A percentile compares a stretch with the other conserved stretches of the same genome.
Conservation (phyloP, 2,329 filamentous ascomycete genomes). For the Trichophyton simii region DNA sequence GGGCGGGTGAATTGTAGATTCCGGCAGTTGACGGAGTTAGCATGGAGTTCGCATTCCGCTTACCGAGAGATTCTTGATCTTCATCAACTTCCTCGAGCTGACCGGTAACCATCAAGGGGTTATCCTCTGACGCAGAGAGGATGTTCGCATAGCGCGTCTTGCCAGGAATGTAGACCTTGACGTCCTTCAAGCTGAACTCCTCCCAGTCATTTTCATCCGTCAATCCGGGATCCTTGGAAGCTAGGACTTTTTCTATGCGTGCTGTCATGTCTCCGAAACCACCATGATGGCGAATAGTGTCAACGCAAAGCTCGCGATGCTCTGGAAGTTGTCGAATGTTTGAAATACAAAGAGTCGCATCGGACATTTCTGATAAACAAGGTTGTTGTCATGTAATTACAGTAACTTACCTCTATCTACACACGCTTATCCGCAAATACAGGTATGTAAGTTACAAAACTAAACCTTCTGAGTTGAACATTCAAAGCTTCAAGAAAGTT, state of each 20-base stretch:
- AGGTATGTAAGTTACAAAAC: not conserved
- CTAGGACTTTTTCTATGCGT: conserved; percentile 36
- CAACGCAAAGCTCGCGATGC: not conserved
- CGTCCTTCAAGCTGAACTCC: conserved; percentile 45
- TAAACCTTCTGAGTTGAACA: not conserved
- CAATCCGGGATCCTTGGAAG: conserved; percentile 32
- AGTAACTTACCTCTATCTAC: not conserved
- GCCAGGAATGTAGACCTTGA: conserved; percentile 39
- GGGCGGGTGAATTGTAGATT: conserved; percentile 3
- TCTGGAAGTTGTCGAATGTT: not conserved
- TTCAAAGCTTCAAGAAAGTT: not conserved
- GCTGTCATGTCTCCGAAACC: conserved; percentile 30
- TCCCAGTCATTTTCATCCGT: conserved; percentile 46
- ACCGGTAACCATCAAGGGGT: conserved; percentile 45
- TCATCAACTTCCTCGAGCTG: conserved; percentile 36
- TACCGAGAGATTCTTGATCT: conserved; percentile 33
- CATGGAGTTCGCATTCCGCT: conserved; percentile 5
- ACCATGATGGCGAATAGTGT: conserved; percentile 21
- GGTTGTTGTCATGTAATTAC: not conserved
- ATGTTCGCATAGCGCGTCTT: conserved; percentile 42
- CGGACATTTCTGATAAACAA: not conserved
- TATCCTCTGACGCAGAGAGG: conserved; percentile 42
- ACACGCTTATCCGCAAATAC: not conserved
- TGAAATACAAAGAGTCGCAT: not conserved
- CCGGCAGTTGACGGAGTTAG: not conserved